Percentiles rank a stretch among this genome's conserved stretches.
These are phyloP conservation scores for Bryoerythrophyllum caledonicum DNA, from an alignment of 225 moss, liverwort and hornwort species.

Conservation along the genomic window DNA sequence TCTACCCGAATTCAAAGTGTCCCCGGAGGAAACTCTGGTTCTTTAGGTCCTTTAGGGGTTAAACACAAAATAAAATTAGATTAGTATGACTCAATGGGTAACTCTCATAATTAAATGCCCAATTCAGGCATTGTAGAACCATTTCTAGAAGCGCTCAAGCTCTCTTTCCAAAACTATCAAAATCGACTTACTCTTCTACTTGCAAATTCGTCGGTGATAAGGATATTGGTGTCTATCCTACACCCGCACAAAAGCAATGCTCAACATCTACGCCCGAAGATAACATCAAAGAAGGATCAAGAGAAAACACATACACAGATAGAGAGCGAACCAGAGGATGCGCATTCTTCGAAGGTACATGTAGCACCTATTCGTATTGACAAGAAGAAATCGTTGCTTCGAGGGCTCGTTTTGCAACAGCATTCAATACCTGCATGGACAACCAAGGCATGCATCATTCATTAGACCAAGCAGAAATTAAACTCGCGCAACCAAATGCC, in stretches of 20 bases:
- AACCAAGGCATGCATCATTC: slow-evolving; percentile 5
- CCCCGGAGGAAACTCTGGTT: too few species aligned
- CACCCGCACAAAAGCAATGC: background rate
- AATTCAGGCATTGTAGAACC: background rate
- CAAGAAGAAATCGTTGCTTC: background rate
- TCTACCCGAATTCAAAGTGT: too few species aligned
- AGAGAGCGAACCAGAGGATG: background rate
- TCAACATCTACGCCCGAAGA: background rate
- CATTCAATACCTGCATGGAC: background rate
- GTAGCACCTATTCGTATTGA: background rate
- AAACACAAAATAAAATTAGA: too few species aligned
- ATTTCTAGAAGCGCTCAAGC: background rate
- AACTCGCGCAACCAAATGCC: background rate
- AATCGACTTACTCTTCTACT: background rate
- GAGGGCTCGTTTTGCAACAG: background rate
- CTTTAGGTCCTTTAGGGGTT: too few species aligned
- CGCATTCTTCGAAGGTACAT: background rate
- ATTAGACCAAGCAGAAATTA: background rate
- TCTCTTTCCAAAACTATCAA: background rate
- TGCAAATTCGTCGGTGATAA: background rate
- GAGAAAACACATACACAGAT: background rate
- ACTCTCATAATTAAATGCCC: background rate
- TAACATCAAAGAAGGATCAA: background rate
- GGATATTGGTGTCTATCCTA: background rate
- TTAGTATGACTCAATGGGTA: too few species aligned